These are phyloP conservation scores for Diophrys sp. DNA, from an alignment of 73 alveolate genomes.

Conservation along the genomic window DNA sequence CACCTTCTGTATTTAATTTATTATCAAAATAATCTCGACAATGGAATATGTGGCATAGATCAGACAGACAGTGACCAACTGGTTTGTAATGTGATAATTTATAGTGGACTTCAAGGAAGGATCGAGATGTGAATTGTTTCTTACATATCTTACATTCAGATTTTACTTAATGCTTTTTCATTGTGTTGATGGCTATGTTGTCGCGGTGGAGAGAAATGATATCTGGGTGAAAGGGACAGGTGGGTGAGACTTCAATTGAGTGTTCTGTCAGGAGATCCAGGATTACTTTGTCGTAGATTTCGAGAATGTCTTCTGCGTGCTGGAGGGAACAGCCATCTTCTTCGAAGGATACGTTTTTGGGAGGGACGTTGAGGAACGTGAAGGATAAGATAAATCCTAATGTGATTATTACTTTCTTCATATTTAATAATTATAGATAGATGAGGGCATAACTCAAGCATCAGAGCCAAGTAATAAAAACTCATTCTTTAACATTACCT, in stretches of 20 bases:
- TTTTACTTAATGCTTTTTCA: not conserved
- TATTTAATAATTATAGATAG: no score
- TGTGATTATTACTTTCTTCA: no score
- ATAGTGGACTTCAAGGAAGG: not conserved
- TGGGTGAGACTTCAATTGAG: not conserved
- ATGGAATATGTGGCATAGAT: not conserved
- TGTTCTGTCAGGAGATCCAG: not conserved
- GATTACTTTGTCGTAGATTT: not conserved
- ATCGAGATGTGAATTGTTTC: not conserved
- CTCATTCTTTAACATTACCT: no score
- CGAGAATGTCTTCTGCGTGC: not conserved
- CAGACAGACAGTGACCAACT: not conserved
- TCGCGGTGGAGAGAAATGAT: not conserved
- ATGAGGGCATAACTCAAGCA: no score
- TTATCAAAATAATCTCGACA: not conserved
- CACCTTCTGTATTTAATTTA: not conserved
- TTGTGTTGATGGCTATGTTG: not conserved
- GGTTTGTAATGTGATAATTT: not conserved
- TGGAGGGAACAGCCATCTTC: not conserved
- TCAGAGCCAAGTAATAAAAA: no score
- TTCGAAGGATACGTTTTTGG: no score
- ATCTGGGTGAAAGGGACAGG: not conserved
- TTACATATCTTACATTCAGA: not conserved
- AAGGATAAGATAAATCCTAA: no score
- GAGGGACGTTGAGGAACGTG: no score